phyloP scores from a whole-genome alignment of 176 grass and related monocot genomes.

The Puya raimondii region DNA sequence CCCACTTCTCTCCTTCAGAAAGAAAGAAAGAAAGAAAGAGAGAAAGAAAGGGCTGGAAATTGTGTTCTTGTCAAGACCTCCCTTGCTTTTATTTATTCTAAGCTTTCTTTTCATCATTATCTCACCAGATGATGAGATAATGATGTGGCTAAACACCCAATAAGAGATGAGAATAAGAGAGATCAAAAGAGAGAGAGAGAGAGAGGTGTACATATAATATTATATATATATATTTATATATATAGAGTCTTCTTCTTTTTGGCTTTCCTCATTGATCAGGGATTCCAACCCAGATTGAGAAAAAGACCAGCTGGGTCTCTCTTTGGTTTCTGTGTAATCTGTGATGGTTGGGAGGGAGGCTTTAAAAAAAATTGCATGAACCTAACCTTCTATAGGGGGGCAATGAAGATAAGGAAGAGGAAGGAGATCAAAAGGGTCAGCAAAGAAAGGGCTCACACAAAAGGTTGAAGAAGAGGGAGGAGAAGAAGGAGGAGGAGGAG shows the following conservation, averaged over 20 bases:
- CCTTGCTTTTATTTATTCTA: neutral
- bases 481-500: slow-evolving; percentile 1
- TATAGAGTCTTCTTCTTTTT: neutral
- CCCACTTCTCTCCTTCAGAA: neutral
- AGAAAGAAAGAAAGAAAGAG: too few species aligned
- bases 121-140: slow-evolving; percentile 48
- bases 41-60: neutral
- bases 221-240: neutral
- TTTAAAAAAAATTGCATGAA: slow-evolving; percentile 2
- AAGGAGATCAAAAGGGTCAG: neutral
- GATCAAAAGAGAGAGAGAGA: neutral
- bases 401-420: neutral
- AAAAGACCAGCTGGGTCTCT: slow-evolving; percentile 5
- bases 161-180: neutral
- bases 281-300: slow-evolving; percentile 13
- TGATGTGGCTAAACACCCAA: slow-evolving; percentile 26
- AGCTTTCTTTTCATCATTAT: too few species aligned
- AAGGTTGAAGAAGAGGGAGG: slow-evolving; percentile 10
- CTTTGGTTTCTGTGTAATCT: neutral
- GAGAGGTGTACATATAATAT: neutral
- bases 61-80: neutral
- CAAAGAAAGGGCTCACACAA: neutral
- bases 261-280: neutral
- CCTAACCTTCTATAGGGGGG: slow-evolving; percentile 7
- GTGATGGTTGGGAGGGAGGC: neutral